Evolutionary conservation across 2,329 filamentous ascomycete species (phyloP), one percentile per base, ranked within the genome.

Genomic region (Fusarium sp.): DNA sequence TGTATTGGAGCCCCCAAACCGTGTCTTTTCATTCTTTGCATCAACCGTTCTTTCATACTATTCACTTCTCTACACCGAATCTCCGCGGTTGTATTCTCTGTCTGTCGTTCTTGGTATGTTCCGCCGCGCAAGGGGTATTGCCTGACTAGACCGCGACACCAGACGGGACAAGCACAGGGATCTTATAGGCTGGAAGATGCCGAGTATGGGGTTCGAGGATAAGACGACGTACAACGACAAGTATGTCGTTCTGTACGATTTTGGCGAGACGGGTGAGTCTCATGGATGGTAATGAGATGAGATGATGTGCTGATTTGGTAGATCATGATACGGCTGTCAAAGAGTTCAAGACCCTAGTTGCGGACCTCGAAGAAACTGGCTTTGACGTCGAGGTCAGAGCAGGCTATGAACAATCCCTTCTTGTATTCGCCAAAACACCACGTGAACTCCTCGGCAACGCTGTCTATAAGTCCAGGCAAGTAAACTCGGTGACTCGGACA

Each of bases 371-470:
- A 17, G 85, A 86, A 44, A 90, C 91, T 36, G 91, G 92, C 15
- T 84, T 94, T 64, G 87, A 91, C 61, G 91, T 90, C 1, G 92
- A 94, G 81, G 91, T 93, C n/a, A 88, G 93, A 71, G 90, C 90
- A 69, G 92, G 92, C 26, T 89, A 90, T 65, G 89, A 90, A n/a
- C 85, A 90, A 72, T 90, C 91, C 2, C 83, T 94, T 15, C 83
- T 94, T 17, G 82, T 94, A 62, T 94, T 93, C 76, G 86, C 91
- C 72, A 89, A 89, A 70, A 90, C 89, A 13, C 90, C 91, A 9
- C 86, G 89, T 39, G 86, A 90, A 72, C 85, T 91, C 42, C 84
- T 94, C 38, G 90, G 88, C 44, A 90, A 89, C 60, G 87, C 91
- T 69, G 86, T 94, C 4, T 91, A 93, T 80, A 89, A 92, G 69